These are phyloP conservation scores for Gloeopeniophorella convolvens DNA, from an alignment of 768 basidiomycete genomes.

Conservation along the genomic window DNA sequence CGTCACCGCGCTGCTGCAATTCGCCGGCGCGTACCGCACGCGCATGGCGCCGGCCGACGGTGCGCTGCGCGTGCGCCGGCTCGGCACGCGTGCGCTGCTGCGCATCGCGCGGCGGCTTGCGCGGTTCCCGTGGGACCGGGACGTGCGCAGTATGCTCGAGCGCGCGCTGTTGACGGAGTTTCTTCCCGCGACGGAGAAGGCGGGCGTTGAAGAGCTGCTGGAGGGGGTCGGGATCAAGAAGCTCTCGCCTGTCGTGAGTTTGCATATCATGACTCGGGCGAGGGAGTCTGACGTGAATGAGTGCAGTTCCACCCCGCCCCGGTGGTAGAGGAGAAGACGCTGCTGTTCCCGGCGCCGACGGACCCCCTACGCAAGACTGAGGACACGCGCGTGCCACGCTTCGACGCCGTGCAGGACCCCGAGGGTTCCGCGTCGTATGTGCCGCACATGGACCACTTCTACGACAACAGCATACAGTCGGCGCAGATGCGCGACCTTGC, in stretches of 20 bases:
- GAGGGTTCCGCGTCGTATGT: conserved; percentile 52
- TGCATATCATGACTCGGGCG: too few species aligned
- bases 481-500: conserved; percentile 61
- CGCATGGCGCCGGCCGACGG: conserved; percentile 46
- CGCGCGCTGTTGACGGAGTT: conserved; percentile 53
- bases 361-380: conserved; percentile 28
- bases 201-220: conserved; percentile 45
- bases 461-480: conserved; percentile 63
- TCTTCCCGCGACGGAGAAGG: conserved; percentile 50
- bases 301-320: conserved; percentile 46
- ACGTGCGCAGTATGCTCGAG: conserved; percentile 42
- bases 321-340: conserved; percentile 29
- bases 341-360: conserved; percentile 44
- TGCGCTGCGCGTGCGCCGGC: conserved; percentile 53
- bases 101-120: conserved; percentile 48
- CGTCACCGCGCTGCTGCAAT: conserved; percentile 39
- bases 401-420: conserved; percentile 43
- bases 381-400: conserved; percentile 40
- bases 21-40: conserved; percentile 52
- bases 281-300: not conserved
- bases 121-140: conserved; percentile 37
- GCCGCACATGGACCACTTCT: conserved; percentile 65
- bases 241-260: conserved; percentile 37
- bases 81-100: conserved; percentile 55
- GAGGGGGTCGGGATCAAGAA: conserved; percentile 43